Evolutionary conservation across 2,329 filamentous ascomycete genomes (phyloP), one percentile per base, ranked within the genome.

Genomic region (Xylariaceae sp.): DNA sequence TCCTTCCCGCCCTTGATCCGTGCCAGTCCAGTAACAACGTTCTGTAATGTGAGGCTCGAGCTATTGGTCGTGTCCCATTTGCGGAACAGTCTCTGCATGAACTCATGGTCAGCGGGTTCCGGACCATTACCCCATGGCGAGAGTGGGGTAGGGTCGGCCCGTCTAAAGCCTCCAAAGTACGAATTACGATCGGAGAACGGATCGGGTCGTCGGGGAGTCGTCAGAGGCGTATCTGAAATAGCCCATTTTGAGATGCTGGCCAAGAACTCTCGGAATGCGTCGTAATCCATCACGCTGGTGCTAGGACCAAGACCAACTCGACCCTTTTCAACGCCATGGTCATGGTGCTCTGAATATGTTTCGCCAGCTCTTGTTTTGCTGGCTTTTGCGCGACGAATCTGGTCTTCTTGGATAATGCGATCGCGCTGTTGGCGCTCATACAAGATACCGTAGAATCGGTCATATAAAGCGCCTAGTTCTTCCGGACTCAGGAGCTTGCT

Each of bases 221-320:
- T 80, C 3, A 91, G 42, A 35, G 64, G 90, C 0, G 90, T 87
- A 72, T 97, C 94, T 0, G 91, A 90, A 34, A 96, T 87, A 1
- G 94, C 94, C 94, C 94, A 99, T 77, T 87, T 93, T 1, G 92
- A 84, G 67, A 97, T 89, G 51, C 86, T 88, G 3, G 94, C 92
- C 50, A 99, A 79, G 67, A 99, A 97, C 69, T 97, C 92, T 59
- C 93, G 82, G 75, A 97, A 99, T 1, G 89, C 92, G 73, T 96
- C 90, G 70, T 97, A 99, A 73, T 97, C 92, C 94, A 99, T 99
- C 66, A 92, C 81, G 34, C 88, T 95, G 11, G 91, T 90, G 73
- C 91, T 97, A 5, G 91, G 88, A 0, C 92, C 93, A 1, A 97
- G 80, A 0, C 90, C 93, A 15, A 97, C 91, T 55, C 93, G 84